Conservation (phyloP, 192 early-diverging fungal species). For the Diversispora epigaea region DNA sequence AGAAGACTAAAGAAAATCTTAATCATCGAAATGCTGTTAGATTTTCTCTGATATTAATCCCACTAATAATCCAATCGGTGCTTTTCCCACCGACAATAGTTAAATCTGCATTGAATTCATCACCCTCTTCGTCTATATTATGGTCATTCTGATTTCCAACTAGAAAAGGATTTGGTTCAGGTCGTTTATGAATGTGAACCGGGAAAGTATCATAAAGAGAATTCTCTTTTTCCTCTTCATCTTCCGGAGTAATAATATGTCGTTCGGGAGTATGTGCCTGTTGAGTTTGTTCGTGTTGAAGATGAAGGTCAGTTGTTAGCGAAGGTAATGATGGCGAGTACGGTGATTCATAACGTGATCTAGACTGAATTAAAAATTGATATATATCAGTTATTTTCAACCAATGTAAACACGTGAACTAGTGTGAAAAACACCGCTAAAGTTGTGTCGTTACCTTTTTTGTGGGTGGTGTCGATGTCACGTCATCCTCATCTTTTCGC, state of each 20-base stretch:
- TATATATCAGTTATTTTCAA: conserved; percentile 1
- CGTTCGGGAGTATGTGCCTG: too few relatives aligned
- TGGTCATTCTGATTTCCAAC: conserved; percentile 9
- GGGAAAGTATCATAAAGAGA: too few relatives aligned
- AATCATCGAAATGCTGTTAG: neutral
- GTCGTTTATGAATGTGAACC: too few relatives aligned
- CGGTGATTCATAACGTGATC: conserved; percentile 18
- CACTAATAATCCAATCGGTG: neutral
- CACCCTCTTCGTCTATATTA: neutral
- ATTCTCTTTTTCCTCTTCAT: too few relatives aligned
- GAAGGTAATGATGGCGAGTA: conserved; percentile 25
- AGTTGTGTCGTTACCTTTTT: conserved; percentile 22
- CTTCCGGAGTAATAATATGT: too few relatives aligned
- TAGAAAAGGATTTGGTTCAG: too few relatives aligned
- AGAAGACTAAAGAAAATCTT: neutral
- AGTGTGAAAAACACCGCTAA: conserved; percentile 14
- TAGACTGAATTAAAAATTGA: conserved; percentile 26
- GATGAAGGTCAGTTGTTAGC: conserved; percentile 4
- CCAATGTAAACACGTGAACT: conserved; percentile 6
- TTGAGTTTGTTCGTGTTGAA: too few relatives aligned
- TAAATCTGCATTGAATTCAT: neutral
- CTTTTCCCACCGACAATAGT: neutral
- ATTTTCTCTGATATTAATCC: conserved; percentile 8
- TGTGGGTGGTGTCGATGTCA: conserved; percentile 22
- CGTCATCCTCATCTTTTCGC: conserved; percentile 16